Evolutionary conservation across 192 early-diverging fungal genomes (phyloP), one percentile per base, ranked within the genome.

Genomic region (Rhizophagus sp.): DNA sequence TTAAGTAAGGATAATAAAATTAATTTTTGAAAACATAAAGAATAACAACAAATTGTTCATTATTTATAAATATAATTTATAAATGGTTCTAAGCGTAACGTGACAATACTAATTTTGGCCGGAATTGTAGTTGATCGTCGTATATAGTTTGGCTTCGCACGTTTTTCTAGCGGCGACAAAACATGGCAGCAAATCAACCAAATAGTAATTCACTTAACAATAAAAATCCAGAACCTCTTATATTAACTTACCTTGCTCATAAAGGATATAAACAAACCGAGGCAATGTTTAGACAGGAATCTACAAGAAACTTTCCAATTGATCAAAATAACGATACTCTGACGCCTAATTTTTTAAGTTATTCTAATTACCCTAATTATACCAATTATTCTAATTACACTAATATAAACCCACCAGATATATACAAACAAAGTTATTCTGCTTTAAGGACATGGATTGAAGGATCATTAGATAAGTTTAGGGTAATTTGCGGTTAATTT

Each of bases 381-480:
- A 11, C 34, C 10, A 81, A 88, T 85, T 41, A 94, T 93, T 85
- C 86, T 85, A 78, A 82, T 39, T 41, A 70, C n/a, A n/a, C 19
- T 24, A 62, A 79, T 57, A 64, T 52, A 33, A 95, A 96, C 81
- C 94, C 96, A 7, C 93, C 96, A 5, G 92, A 94, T 78, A 92
- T 91, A 13, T 97, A 97, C 78, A 91, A 93, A 63, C 82, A 89
- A 63, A 92, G 90, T 73, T 98, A 98, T 85, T 87, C 85, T 24
- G 88, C 88, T 79, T 85, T 99, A 71, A 84, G 93, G 63, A 88
- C 89, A 52, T 98, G 95, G 96, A 93, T 98, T 62, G 96, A 98
- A 70, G 94, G 94, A 76, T 98, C 96, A 8, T 88, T 99, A 64
- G 98, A 98, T 80, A 89, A 91, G 79, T 99, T 96, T 89, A 96